Evolutionary conservation across 331 rosid genomes (phyloP).

Genomic region (Pyrus hybrid): DNA sequence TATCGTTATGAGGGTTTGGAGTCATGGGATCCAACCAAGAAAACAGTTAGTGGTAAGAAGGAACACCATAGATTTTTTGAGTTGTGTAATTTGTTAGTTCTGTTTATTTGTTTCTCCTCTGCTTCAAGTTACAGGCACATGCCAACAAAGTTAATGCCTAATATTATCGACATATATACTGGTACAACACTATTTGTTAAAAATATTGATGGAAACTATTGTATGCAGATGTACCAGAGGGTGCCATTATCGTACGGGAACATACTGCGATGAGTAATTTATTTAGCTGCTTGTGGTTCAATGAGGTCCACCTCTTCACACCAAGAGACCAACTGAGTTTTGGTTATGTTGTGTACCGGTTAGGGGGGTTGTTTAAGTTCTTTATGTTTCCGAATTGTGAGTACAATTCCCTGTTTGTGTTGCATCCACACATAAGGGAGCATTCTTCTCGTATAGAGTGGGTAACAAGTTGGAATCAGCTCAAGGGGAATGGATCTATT

Average conservation of each 20-base stretch:
- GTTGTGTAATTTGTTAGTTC: slow-evolving; percentile 7
- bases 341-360: slow-evolving; percentile 84
- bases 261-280: slow-evolving; percentile 69
- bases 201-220: neutral
- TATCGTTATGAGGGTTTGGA: slow-evolving; percentile 87
- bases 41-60: slow-evolving; percentile 73
- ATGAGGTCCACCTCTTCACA: slow-evolving; percentile 93
- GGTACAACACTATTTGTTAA: neutral
- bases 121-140: neutral
- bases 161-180: neutral
- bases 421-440: slow-evolving; percentile 98
- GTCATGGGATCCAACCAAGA: slow-evolving; percentile 67
- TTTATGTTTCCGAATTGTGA: slow-evolving; percentile 95
- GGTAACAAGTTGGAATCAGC: slow-evolving; percentile 78
- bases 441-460: slow-evolving; percentile 97
- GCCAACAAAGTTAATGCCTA: neutral
- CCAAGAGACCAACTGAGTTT: slow-evolving; percentile 98
- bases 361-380: slow-evolving; percentile 51
- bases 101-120: neutral
- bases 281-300: slow-evolving; percentile 99
- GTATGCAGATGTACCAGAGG: slow-evolving; percentile 95
- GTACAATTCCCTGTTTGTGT: slow-evolving; percentile 79
- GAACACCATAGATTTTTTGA: neutral
- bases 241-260: slow-evolving; percentile 82
- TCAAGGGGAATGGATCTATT: slow-evolving; percentile 40